A percentile compares a stretch with the other conserved stretches of the same genome.
Conservation (phyloP, 305 asterid species). For the Fraxinus dipetala region DNA sequence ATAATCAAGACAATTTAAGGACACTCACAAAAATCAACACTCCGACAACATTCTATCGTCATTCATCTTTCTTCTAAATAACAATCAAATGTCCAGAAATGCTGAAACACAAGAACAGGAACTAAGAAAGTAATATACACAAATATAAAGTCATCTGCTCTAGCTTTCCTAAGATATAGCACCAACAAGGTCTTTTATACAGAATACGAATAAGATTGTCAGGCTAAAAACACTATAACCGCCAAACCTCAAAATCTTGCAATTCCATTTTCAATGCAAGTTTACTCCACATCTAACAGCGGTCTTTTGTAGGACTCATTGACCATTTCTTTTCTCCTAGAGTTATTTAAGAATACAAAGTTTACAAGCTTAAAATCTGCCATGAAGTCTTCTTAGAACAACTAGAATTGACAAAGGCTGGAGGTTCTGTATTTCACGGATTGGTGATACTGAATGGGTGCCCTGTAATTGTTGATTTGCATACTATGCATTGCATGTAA, state of each 20-base stretch:
- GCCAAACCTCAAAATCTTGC: neutral
- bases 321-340: neutral
- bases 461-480: neutral
- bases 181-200: neutral
- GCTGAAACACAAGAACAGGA: neutral
- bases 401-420: neutral
- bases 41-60: neutral
- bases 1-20: neutral
- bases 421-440: neutral
- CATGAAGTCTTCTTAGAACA: neutral
- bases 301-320: neutral
- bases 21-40: neutral
- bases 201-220: neutral
- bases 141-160: neutral
- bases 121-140: neutral
- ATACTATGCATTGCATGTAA: neutral
- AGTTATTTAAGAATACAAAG: neutral
- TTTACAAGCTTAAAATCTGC: constrained; percentile 8
- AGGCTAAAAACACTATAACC: neutral
- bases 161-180: neutral
- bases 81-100: neutral
- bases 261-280: neutral
- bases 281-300: neutral
- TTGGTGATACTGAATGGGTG: neutral
- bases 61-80: neutral